Evolutionary conservation across 2,329 filamentous ascomycete species (phyloP).

Genomic region (Rutstroemia sp.): DNA sequence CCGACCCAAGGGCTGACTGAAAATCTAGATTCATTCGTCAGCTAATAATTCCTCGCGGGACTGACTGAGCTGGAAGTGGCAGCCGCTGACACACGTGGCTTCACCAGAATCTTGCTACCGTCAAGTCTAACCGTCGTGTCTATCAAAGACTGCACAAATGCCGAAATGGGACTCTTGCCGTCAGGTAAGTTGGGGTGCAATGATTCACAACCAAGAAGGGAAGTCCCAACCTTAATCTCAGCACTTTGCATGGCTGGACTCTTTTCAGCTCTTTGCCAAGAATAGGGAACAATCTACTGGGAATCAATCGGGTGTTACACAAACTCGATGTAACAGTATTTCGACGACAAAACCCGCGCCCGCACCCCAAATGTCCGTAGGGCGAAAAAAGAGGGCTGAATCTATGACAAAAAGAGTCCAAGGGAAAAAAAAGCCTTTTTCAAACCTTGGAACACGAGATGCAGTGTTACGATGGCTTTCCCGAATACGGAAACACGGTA

Average conservation of each 20-base stretch:
- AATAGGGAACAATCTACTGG: not conserved
- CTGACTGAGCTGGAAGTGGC: not conserved
- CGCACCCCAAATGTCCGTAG: not conserved
- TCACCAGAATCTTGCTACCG: not conserved
- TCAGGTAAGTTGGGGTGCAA: not conserved
- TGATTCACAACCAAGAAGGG: not conserved
- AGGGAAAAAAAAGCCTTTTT: slow-evolving; percentile 6
- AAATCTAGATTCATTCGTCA: not conserved
- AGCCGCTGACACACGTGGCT: not conserved
- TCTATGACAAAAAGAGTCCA: not conserved
- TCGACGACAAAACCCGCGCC: not conserved
- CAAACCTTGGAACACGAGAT: not conserved
- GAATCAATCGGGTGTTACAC: slow-evolving; percentile 3
- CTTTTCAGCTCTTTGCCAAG: slow-evolving; percentile 8
- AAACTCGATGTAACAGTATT: not conserved
- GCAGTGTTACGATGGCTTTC: too few species aligned
- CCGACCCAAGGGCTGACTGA: not conserved
- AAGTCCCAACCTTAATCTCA: not conserved
- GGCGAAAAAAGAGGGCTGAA: slow-evolving; percentile 11
- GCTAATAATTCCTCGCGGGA: not conserved
- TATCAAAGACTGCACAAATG: not conserved
- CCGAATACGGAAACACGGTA: not conserved
- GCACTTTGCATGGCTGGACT: not conserved
- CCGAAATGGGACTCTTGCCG: not conserved
- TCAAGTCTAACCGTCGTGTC: too few species aligned